Percentiles rank a stretch among this genome's conserved stretches.
These are phyloP conservation scores for Mucor lusitanicus DNA, from an alignment of 371 early-diverging fungal genomes.

Conservation along the genomic window DNA sequence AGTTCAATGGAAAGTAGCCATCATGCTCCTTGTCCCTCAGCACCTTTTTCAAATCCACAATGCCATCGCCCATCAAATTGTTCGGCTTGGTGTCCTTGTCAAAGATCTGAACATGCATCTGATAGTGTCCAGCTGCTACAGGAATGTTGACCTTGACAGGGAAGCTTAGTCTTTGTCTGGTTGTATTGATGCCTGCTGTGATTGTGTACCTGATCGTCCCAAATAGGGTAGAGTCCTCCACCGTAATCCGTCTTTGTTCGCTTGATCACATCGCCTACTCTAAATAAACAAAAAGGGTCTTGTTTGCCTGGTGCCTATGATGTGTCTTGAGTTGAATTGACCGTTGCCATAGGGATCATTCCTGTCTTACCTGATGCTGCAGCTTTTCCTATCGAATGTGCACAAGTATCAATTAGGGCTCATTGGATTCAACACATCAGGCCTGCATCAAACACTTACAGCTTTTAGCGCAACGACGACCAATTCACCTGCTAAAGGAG, in stretches of 20 bases:
- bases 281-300: constrained; percentile 29
- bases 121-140: constrained; percentile 20
- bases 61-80: constrained; percentile 31
- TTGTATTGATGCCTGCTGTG: not conserved
- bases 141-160: constrained; percentile 24
- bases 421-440: too few species aligned
- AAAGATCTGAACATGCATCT: constrained; percentile 26
- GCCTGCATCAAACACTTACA: constrained; percentile 6
- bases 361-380: constrained; percentile 29
- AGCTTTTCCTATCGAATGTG: constrained; percentile 18
- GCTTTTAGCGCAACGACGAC: constrained; percentile 33
- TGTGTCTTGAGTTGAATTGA: too few species aligned
- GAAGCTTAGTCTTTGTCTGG: not conserved
- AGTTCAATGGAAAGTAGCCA: constrained; percentile 30
- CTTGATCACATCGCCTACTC: constrained; percentile 18
- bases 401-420: not conserved
- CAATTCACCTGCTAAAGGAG: constrained; percentile 16
- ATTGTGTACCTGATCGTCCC: constrained; percentile 40
- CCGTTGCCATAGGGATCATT: too few species aligned
- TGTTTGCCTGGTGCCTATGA: constrained; percentile 18
- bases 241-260: constrained; percentile 23
- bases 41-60: constrained; percentile 30
- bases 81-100: constrained; percentile 27
- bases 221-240: constrained; percentile 28
- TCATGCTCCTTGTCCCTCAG: constrained; percentile 33